These are phyloP conservation scores for Melampsora americana DNA, from an alignment of 1,284 basidiomycete genomes.

Conservation along the genomic window DNA sequence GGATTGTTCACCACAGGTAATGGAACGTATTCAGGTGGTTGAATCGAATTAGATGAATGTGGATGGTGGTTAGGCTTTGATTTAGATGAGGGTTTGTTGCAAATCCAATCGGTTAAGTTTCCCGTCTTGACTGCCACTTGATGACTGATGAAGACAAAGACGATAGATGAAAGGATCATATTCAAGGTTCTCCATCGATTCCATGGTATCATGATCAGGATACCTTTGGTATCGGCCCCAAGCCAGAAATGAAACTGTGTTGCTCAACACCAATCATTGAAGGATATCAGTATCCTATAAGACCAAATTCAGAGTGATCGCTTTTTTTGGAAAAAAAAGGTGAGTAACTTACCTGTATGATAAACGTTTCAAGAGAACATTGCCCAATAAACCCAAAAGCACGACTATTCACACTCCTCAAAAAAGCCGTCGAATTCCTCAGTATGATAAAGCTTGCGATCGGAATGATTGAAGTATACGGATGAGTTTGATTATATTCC, in stretches of 20 bases:
- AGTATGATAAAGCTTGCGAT: slow-evolving; percentile 70
- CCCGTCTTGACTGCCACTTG: slow-evolving; percentile 32
- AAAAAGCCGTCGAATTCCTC: slow-evolving; percentile 68
- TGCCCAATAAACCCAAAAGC: slow-evolving; percentile 75
- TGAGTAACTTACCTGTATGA: slow-evolving; percentile 58
- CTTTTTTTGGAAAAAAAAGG: neutral
- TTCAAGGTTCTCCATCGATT: slow-evolving; percentile 70
- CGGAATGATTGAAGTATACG: slow-evolving; percentile 75
- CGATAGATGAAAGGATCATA: slow-evolving; percentile 67
- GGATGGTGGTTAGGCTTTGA: neutral
- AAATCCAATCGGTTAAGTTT: slow-evolving; percentile 28
- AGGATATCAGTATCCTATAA: neutral
- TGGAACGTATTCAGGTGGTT: neutral
- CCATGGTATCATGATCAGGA: slow-evolving; percentile 73
- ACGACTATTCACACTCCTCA: slow-evolving; percentile 68
- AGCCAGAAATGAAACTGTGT: slow-evolving; percentile 81
- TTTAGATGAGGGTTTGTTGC: slow-evolving; percentile 25
- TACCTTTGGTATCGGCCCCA: slow-evolving; percentile 77
- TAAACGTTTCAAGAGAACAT: slow-evolving; percentile 78
- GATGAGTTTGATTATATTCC: slow-evolving; percentile 77
- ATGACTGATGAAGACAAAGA: slow-evolving; percentile 51
- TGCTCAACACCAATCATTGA: neutral
- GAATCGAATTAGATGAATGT: neutral
- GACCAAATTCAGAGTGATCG: neutral
- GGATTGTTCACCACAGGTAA: neutral